These are phyloP conservation scores for Cucurbita moschata DNA, from an alignment of 306 rosid species.

Conservation along the genomic window DNA sequence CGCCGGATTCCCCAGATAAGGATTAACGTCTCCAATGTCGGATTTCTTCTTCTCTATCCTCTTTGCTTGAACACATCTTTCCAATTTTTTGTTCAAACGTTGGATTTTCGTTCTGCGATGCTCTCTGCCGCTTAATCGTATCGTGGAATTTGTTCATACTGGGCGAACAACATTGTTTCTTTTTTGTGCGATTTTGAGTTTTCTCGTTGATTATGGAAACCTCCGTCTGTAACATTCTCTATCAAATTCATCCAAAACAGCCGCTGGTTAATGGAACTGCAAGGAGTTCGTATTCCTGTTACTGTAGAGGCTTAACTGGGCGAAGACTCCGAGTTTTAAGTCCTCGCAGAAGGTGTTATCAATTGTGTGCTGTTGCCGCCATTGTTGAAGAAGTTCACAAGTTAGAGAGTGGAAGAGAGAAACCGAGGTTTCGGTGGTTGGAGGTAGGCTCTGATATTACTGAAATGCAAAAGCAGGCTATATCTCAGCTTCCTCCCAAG, in stretches of 20 bases:
- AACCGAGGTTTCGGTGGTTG: conserved; percentile 37
- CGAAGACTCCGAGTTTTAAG: conserved; percentile 10
- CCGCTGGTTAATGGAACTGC: neutral
- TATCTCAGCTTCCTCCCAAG: conserved; percentile 42
- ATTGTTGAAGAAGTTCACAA: conserved; percentile 17
- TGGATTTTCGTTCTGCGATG: neutral
- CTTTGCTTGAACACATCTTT: neutral
- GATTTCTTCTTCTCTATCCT: neutral
- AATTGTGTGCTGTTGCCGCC: conserved; percentile 11
- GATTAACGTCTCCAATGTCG: neutral
- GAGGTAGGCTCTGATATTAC: conserved; percentile 30
- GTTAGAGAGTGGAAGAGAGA: conserved; percentile 20
- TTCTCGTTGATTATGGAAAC: neutral
- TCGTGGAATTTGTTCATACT: neutral
- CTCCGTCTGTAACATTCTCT: neutral
- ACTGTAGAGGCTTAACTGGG: neutral
- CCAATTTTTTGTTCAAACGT: neutral
- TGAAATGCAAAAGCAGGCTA: conserved; percentile 38
- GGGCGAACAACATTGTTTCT: neutral
- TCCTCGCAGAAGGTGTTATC: conserved; percentile 14
- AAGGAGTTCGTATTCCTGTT: neutral
- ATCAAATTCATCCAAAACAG: neutral
- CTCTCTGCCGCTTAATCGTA: neutral
- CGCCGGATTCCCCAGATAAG: neutral
- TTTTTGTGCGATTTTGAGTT: neutral